Evolutionary conservation across 495 filamentous ascomycete species (phyloP), one percentile per base, ranked within the genome.

Genomic region (Annulohypoxylon moriforme): DNA sequence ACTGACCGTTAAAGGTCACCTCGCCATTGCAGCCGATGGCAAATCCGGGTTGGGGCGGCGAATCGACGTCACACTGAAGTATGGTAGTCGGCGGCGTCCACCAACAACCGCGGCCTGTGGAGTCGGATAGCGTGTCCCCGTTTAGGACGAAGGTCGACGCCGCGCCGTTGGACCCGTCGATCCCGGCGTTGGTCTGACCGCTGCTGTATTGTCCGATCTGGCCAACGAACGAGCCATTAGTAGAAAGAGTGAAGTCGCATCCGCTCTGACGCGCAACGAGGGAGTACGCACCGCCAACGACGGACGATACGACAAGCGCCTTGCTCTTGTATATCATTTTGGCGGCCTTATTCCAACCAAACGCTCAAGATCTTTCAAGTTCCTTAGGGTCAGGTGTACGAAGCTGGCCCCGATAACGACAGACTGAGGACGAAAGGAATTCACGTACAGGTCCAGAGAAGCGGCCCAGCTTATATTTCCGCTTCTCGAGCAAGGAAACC

Each of bases 51-150:
- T 78, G 79, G 16, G 83, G 80, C 3, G 52, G 64, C 18, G 81
- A 82, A 67, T 87, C 88, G 22, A 77, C 64, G 64, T 92, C 89
- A 76, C 91, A 93, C 75, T 92, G 90, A 50, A 87, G 87, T 68
- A 92, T 88, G 13, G 85, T 85, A 4, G 86, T 88, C 2, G 84
- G 81, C 9, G 84, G 76, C 9, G 76, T 78, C 75, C 72, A 78
- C 76, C 76, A 75, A 27, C 76, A 78, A 16, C 63, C 72, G 5
- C 74, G 62, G 29, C 75, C 72, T 36, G 63, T 46, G 10, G 58
- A 33, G 33, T 78, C 76, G 3, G 71, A 68, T 13, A 78, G 59
- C 2, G 65, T 75, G 47, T 74, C 34, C 16, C 72, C 75, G 44
- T 67, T 71, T 8, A 75, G 1, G 13, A 66, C 63, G 73, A 78